Base-by-base conservation (phyloP, 2,329 filamentous ascomycete species). In the Acephala macrosclerotiorum region DNA sequence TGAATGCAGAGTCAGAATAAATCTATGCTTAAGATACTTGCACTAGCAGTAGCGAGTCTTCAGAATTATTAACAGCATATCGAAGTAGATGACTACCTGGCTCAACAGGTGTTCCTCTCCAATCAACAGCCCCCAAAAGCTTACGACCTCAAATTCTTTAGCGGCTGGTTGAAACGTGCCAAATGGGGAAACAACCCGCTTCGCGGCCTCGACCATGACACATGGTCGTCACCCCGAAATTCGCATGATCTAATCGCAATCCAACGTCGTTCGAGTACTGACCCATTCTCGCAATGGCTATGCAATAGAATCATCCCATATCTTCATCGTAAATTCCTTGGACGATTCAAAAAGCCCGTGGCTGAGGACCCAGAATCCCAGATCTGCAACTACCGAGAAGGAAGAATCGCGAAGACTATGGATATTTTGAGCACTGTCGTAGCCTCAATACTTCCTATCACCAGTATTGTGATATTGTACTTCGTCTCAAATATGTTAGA, bases 391-490 rank as follows among this genome's bases (percentile, higher is more conserved):
- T 61, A 61, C 12, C 14, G 55, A 11, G 36, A 56, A 5, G 29
- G 16, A 14, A 51, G 18, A 7, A n/a, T 61, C 22, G 35, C n/a
- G 7, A 61, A 35, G 22, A 56, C 18, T 25, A 56, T 47, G 1
- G 55, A 49, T 1, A 18, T 45, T 8, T 33, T 61, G 20, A 57
- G 47, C 11, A 64, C 60, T 3, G 57, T 66, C 7, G 12, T 64
- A n/a, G 51, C 69, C 7, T 65, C 66, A 1, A 22, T 69, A 14
- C 42, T 72, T n/a, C 65, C 69, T 7, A 53, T 71, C 22, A 51
- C 67, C 18, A 57, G 68, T 16, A 70, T 70, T 33, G 56, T 68
- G n/a, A 63, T 62, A 16, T 58, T 71, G 25, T 70, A 65, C 25
- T 58, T 57, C 38, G 63, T 70, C 3, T 33, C 53, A 12, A 51